These are phyloP conservation scores for Cytospora schulzeri DNA, from an alignment of 2,329 filamentous ascomycete species.

Conservation along the genomic window DNA sequence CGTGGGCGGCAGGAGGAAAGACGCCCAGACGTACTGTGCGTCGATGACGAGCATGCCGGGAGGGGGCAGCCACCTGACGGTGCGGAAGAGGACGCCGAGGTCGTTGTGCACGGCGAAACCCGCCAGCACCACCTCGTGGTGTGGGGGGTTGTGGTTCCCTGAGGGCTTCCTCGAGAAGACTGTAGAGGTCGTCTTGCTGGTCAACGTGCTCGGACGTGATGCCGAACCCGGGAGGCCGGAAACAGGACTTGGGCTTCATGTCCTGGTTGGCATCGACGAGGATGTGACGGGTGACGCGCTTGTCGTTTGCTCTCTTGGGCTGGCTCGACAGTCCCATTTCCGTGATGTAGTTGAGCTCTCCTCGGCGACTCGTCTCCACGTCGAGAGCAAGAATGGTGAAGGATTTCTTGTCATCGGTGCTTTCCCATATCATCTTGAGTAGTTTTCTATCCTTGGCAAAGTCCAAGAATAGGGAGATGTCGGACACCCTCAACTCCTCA, in stretches of 20 bases:
- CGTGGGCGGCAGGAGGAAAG: neutral
- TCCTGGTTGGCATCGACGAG: neutral
- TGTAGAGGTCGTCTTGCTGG: neutral
- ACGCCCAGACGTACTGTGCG: neutral
- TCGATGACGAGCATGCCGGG: neutral
- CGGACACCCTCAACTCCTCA: neutral
- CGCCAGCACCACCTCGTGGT: neutral
- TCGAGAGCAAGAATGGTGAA: neutral
- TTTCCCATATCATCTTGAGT: neutral
- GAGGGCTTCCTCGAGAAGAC: neutral
- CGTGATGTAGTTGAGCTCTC: neutral
- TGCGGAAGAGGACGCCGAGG: neutral
- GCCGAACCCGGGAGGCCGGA: neutral
- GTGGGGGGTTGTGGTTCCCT: neutral
- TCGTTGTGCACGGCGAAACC: neutral
- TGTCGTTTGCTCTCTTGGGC: neutral
- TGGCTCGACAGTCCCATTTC: neutral
- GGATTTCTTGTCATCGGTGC: neutral
- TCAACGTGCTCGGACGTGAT: neutral
- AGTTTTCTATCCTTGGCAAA: neutral
- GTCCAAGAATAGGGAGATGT: neutral
- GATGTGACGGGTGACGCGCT: neutral
- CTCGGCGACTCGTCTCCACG: neutral
- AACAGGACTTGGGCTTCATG: neutral
- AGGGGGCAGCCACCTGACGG: neutral